These are phyloP conservation scores for Evernia prunastri DNA, from an alignment of 495 filamentous ascomycete genomes.

Conservation along the genomic window DNA sequence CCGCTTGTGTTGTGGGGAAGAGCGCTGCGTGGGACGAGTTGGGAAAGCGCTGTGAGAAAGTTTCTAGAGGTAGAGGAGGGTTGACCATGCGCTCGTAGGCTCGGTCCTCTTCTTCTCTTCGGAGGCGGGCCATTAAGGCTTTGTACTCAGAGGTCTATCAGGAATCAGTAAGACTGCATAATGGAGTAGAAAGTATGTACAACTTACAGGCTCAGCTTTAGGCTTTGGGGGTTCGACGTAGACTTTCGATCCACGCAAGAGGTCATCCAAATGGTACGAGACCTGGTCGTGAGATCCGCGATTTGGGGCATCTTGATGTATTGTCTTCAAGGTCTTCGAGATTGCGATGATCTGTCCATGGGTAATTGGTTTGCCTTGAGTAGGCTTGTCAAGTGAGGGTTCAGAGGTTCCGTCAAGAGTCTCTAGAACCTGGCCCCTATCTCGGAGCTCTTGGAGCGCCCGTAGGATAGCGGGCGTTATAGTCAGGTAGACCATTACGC, in stretches of 20 bases:
- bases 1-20: constrained; percentile 38
- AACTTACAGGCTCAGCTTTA: constrained; percentile 69
- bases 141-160: constrained; percentile 76
- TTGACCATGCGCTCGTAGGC: constrained; percentile 72
- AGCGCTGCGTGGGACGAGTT: constrained; percentile 35
- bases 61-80: constrained; percentile 47
- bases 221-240: constrained; percentile 71
- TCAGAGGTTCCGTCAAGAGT: constrained; percentile 25
- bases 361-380: constrained; percentile 64
- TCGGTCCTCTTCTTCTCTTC: constrained; percentile 68
- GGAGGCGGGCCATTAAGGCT: constrained; percentile 78
- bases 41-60: constrained; percentile 54
- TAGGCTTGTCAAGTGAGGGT: constrained; percentile 40
- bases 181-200: constrained; percentile 5
- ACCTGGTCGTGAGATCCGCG: not conserved
- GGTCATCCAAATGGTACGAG: constrained; percentile 47
- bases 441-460: constrained; percentile 43
- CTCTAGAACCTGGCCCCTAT: not conserved
- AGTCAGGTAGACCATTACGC: constrained; percentile 68
- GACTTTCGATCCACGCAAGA: constrained; percentile 65
- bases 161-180: constrained; percentile 24
- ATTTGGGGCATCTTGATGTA: constrained; percentile 33
- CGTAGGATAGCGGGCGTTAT: constrained; percentile 65
- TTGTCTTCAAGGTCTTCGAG: constrained; percentile 39
- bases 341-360: constrained; percentile 71